These are phyloP conservation scores for Diaporthe citriasiana DNA, from an alignment of 2,329 filamentous ascomycete genomes.

Conservation along the genomic window DNA sequence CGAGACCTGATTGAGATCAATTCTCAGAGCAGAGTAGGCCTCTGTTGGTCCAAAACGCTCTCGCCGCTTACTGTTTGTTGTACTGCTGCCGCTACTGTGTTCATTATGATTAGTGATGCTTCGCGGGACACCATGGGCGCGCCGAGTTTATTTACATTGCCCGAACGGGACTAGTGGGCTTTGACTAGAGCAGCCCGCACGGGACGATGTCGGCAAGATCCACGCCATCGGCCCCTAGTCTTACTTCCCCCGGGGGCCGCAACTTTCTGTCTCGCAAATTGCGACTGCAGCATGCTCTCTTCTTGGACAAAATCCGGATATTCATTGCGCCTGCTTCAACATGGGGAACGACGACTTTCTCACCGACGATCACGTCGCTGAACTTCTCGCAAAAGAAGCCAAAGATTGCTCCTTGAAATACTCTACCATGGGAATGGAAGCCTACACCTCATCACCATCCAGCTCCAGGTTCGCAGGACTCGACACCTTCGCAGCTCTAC, in stretches of 20 bases:
- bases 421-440: constrained; percentile 80
- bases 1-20: background rate
- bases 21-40: background rate
- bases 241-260: background rate
- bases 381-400: constrained; percentile 85
- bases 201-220: constrained; percentile 12
- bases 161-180: constrained; percentile 16
- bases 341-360: constrained; percentile 66
- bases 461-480: constrained; percentile 38
- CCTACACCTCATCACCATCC: constrained; percentile 66
- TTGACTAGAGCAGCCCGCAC: background rate
- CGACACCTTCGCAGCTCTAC: constrained; percentile 41
- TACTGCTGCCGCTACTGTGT: background rate
- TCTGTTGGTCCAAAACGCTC: background rate
- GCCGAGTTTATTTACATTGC: constrained; percentile 36
- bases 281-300: background rate
- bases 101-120: background rate
- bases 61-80: background rate
- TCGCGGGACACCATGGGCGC: background rate
- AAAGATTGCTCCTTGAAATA: constrained; percentile 80
- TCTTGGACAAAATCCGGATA: background rate
- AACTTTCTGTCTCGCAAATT: background rate
- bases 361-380: constrained; percentile 84
- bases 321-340: background rate
- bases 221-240: background rate